Base-by-base conservation (phyloP, 148 eudicot species). In the Silene conica region DNA sequence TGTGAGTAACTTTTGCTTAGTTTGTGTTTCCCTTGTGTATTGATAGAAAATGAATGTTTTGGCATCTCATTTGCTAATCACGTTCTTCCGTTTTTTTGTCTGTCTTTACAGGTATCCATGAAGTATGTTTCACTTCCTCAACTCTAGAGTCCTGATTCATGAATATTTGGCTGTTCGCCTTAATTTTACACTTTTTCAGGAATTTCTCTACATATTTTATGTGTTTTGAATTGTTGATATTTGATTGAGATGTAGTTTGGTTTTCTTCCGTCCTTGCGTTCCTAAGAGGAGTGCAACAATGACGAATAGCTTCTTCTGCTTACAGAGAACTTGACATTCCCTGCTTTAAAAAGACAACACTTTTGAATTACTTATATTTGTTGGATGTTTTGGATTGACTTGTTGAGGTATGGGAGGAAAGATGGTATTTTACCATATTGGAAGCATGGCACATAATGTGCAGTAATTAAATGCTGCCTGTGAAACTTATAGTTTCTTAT, bases 71-170 rank as follows among this genome's bases (percentile, higher is more conserved):
- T 14, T 63, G 19, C 60, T 50, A 43, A 13, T 73, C 25, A 61
- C 71, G 16, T 58, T 72, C 46, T 58, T 72, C 58, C 22, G 18
- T 48, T 16, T 76, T 68, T 68, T 20, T 76, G 21, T 80, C 45
- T 73, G 23, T 80, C 58, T 80, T 72, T 86, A 86, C 91, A 93
- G 98, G 98, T 81, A 93, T 93, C 80, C 98, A 93, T 80, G 98
- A 94, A 92, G 98, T 94, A 91, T 87, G 97, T 89, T 19, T 43
- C 64, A 25, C 63, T 12, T 5, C 2, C 13, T 26, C 55, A 56
- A 69, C 52, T 64, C 63, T 16, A 52, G 18, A 59, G 28, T 63
- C 54, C 23, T 62, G 38, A 38, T 16, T 43, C 54, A 3, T 67
- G 56, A 45, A 67, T 67, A 26, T 43, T 50, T 13, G 18, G 28